A percentile compares a stretch with the other conserved stretches of the same genome.
phyloP scores from a whole-genome alignment of 257 asterid genomes.

The Fraxinus americana region DNA sequence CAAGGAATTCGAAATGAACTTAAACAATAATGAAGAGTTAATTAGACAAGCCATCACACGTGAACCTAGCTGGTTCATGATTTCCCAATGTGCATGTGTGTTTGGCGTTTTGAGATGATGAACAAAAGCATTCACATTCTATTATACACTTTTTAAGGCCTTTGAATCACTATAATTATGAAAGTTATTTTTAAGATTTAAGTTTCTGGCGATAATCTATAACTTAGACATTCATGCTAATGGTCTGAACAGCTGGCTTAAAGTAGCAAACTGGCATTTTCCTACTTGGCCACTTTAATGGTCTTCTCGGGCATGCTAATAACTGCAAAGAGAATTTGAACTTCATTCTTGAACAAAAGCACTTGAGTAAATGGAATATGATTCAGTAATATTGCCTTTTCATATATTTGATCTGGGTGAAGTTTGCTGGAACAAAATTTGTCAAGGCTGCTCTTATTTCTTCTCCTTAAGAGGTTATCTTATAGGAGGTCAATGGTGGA shows the following conservation, averaged over 20 bases:
- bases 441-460: not conserved
- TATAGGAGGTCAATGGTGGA: not conserved
- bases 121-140: not conserved
- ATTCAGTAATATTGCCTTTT: not conserved
- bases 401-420: conserved; percentile 3
- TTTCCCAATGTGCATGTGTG: not conserved
- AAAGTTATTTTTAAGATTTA: not conserved
- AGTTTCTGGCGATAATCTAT: not conserved
- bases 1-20: conserved; percentile 2
- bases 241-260: not conserved
- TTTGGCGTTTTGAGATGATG: conserved; percentile 5
- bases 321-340: conserved; percentile 18
- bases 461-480: not conserved
- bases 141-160: not conserved
- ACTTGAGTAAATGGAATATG: conserved; percentile 8
- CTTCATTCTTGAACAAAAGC: conserved; percentile 13
- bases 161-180: conserved; percentile 11
- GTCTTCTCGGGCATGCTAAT: not conserved
- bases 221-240: not conserved
- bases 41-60: not conserved
- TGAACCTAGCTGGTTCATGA: conserved; percentile 1
- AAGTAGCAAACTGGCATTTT: not conserved
- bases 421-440: not conserved
- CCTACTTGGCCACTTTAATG: conserved; percentile 5
- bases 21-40: not conserved